Evolutionary conservation across 2,329 filamentous ascomycete species (phyloP), one percentile per base, ranked within the genome.

Genomic region (Monosporascus sp.): DNA sequence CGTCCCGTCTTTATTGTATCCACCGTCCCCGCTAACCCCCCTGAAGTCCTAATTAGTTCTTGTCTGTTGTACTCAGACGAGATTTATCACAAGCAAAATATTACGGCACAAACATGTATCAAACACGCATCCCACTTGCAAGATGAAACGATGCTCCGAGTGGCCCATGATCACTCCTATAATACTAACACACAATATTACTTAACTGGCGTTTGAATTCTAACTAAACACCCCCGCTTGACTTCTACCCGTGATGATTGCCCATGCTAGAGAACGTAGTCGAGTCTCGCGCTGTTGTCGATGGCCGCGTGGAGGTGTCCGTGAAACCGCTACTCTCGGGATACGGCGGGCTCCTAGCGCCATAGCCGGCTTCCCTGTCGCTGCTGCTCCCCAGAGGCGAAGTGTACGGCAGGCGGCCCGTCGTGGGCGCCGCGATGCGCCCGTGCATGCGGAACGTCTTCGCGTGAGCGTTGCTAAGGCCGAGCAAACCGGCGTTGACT

Each of bases 381-480:
- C 22, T 18, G 17, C 3, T 20, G 7, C 15, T 43, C n/a, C 39
- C 39, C 39, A 6, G 22, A 18, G 22, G 39, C 5, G 39, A 20
- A 20, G 18, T 8, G 18, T 48, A 51, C 17, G 63, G 58, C 20
- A 67, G 52, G 25, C 62, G 50, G 17, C 65, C 65, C 3, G 59
- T 61, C 3, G 66, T 69, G 5, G 72, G 74, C 22, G 64, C 64
- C 7, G 70, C 68, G 5, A 77, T 65, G 15, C 79, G 71, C 0
- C 79, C 81, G 57, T 82, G 74, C 67, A 83, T 79, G 31, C 70
- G 68, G 38, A 85, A 65, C 0, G 70, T 69, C 35, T 70, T 74
- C 0, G 75, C 74, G 50, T 75, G 69, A 2, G 73, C 70, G 56
- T 85, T 85, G 56, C 79, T 79, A 25, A 82, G 58, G 2, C 77